phyloP scores from a whole-genome alignment of 345 rosid genomes.

The Erodium maritimum region DNA sequence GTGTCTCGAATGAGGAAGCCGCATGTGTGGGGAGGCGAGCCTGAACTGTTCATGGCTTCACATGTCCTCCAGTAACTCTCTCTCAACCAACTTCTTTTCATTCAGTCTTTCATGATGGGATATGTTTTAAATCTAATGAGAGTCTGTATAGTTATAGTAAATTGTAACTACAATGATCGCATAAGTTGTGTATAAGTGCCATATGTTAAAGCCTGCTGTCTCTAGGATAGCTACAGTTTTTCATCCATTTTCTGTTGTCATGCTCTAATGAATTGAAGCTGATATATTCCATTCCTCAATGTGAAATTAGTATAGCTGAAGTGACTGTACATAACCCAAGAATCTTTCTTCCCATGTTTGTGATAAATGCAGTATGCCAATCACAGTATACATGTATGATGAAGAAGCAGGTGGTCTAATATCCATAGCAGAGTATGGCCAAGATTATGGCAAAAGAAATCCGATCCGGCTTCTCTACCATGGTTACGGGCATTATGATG shows the following conservation, averaged over 20 bases:
- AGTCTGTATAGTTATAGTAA: background rate
- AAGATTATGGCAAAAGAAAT: constrained; percentile 69
- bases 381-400: constrained; percentile 73
- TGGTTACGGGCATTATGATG: constrained; percentile 90
- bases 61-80: constrained; percentile 64
- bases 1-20: constrained; percentile 69
- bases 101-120: background rate
- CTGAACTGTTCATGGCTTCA: constrained; percentile 91
- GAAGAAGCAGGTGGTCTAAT: constrained; percentile 63
- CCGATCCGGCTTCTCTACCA: constrained; percentile 72
- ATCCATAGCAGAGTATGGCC: constrained; percentile 79
- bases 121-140: background rate
- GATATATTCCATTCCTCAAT: background rate
- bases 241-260: background rate
- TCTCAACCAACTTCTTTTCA: constrained; percentile 2
- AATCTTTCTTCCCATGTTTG: background rate
- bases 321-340: background rate
- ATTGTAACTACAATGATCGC: background rate
- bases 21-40: constrained; percentile 98
- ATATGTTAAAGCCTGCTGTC: background rate
- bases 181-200: background rate
- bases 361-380: constrained; percentile 64
- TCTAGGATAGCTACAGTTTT: no score
- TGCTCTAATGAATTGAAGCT: background rate
- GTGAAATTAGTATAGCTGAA: background rate